Base-by-base conservation (phyloP, 2,329 filamentous ascomycete species). In the Pseudopithomyces chartarum region DNA sequence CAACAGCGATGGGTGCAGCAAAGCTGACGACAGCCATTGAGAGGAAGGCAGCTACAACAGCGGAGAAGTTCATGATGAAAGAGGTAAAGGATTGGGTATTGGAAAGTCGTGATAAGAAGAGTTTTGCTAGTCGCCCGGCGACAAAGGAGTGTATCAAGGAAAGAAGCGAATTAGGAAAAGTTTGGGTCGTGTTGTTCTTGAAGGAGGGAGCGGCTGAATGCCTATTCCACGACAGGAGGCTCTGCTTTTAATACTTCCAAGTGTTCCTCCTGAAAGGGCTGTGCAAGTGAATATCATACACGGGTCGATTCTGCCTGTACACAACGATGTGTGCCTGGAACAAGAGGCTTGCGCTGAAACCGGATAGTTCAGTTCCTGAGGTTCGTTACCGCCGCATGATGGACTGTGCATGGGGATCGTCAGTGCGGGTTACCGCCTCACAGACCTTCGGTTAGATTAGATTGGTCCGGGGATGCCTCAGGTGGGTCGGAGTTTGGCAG, bases 21-120 rank as follows among this genome's bases (percentile, higher is more conserved):
- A 72, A 53, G 59, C 61, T 66, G 46, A 74, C 63, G 52, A 63
- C 68, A 61, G 70, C 72, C 69, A 75, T 70, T 60, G 71, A 74
- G 48, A 74, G 60, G 54, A 75, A 39, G 56, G 68, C 59, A 53
- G 69, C 71, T 62, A 73, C 47, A 56, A 75, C 45, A 42, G 69
- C 58, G 50, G 68, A 64, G 68, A 75, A 71, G 65, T 73, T 70
- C 73, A 75, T 75, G 46, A 66, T 69, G 62, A 60, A 45, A 54
- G 44, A 33, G n/a, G 43, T 39, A 43, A 55, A 45, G n/a, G 12
- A 22, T 36, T 45, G 43, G 50, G 36, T 57, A 54, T 53, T 19
- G 26, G 42, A 52, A 38, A 44, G 29, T 45, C 32, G 44, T 32
- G 15, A 45, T 20, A 32, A 58, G 20, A 40, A 54, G 53, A 63